Base-by-base conservation (phyloP, 2,329 filamentous ascomycete species). In the Verruconis gallopava region DNA sequence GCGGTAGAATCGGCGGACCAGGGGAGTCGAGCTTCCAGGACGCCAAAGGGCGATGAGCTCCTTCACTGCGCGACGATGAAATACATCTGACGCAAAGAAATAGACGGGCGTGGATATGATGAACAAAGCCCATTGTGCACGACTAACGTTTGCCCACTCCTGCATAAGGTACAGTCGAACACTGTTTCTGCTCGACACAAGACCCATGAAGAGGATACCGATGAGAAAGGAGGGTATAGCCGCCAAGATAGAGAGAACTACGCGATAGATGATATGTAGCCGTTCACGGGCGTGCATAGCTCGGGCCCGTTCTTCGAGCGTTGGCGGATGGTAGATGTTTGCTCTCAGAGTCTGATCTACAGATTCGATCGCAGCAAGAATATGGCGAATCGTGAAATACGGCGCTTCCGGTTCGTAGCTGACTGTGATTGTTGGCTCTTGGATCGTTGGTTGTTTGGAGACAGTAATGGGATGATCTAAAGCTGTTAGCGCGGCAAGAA, bases 131-230 rank as follows among this genome's bases (percentile, higher is more conserved):
- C 89, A 81, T 58, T 89, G 83, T 4, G 80, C 71, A 17, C 85
- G 76, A 49, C 75, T 84, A 41, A 88, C 77, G 36, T 66, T 67
- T 3, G 73, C 75, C 49, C 71, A 73, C 0, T 77, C 75, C 47
- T 70, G 57, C 73, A 85, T 86, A 35, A 93, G 62, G 50, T 75
- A 85, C 47, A 67, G 65, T 44, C 77, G 76, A 11, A 69, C 68
- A 0, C 60, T 49, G 49, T 86, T 72, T 2, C 67, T 60, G 3
- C 68, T 58, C 0, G 79, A 66, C 0, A 94, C 71, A 1, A 95
- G 68, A 46, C 74, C 85, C 88, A 94, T 95, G 63, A 85, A 93
- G 1, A 93, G 77, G 41, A 95, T 84, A 3, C 89, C 88, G 30
- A 95, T 77, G 39, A 93, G 57, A 51, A 95, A 88, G 0, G 84